Percentiles rank a stretch among this genome's conserved stretches.
Conservation (phyloP, 1,284 basidiomycete species). For the Trichosporon sp. region DNA sequence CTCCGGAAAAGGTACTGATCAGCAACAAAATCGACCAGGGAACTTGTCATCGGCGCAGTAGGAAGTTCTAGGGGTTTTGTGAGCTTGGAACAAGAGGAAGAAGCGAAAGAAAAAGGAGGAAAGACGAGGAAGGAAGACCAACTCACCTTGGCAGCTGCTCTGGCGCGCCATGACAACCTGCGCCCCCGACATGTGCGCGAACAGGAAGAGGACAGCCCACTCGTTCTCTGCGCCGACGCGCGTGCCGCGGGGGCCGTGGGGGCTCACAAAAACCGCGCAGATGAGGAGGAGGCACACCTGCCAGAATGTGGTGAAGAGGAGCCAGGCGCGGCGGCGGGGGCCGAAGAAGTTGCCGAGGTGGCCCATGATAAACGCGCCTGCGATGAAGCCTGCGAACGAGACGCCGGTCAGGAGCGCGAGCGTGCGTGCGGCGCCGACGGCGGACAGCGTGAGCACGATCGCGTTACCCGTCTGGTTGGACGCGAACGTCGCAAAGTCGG, state of each 20-base stretch:
- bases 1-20: constrained; percentile 39
- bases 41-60: constrained; percentile 43
- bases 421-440: constrained; percentile 29
- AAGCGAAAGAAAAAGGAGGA: no score
- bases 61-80: no score
- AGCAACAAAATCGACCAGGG: constrained; percentile 45
- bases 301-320: constrained; percentile 27
- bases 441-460: constrained; percentile 45
- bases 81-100: no score
- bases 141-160: no score
- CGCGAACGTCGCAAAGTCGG: constrained; percentile 47
- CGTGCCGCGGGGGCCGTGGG: constrained; percentile 25
- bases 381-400: constrained; percentile 39
- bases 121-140: no score
- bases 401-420: constrained; percentile 35
- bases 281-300: constrained; percentile 33
- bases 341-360: constrained; percentile 34
- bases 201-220: constrained; percentile 40
- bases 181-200: constrained; percentile 44
- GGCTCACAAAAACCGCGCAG: constrained; percentile 35
- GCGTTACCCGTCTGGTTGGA: constrained; percentile 49
- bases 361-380: constrained; percentile 38
- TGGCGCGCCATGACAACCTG: constrained; percentile 49
- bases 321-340: constrained; percentile 38
- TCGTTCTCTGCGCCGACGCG: constrained; percentile 30